Evolutionary conservation across 352 stramenopile species (phyloP).

Genomic region (Phytopythium oedochilum): DNA sequence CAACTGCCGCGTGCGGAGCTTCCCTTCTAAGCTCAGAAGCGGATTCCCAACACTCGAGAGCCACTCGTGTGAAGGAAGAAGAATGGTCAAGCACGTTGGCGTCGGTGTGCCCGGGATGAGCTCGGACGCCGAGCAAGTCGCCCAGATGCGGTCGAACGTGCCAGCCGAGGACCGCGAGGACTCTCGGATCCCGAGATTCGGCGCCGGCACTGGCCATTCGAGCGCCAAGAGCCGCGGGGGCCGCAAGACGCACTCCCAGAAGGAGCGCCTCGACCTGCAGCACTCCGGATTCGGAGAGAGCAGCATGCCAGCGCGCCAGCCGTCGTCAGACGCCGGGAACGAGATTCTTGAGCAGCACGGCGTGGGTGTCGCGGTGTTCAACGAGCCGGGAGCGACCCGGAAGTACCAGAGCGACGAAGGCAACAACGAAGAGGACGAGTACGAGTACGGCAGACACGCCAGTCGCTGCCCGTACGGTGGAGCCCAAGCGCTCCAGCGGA

Average conservation of each 20-base stretch:
- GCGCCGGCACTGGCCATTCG: slow-evolving; percentile 3
- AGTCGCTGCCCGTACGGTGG: background rate
- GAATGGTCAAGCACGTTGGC: background rate
- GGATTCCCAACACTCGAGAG: background rate
- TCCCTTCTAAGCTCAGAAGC: background rate
- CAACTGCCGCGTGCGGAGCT: too few relatives aligned
- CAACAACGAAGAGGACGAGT: background rate
- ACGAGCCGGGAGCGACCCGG: background rate
- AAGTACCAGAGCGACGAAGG: background rate
- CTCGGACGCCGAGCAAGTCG: background rate
- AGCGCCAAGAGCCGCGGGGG: slow-evolving; percentile 4
- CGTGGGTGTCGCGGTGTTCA: background rate
- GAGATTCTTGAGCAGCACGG: background rate
- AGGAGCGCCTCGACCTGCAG: background rate
- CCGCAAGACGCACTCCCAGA: background rate
- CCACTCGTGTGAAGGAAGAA: too few relatives aligned
- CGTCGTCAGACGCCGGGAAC: background rate
- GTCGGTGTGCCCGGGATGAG: background rate
- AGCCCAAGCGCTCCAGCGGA: background rate
- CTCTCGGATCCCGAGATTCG: background rate
- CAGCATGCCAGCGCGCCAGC: background rate
- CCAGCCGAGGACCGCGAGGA: background rate
- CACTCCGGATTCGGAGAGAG: background rate
- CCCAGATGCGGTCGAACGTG: background rate
- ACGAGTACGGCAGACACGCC: background rate